These are phyloP conservation scores for Hypholoma sublateritium DNA, from an alignment of 768 basidiomycete genomes.

Conservation along the genomic window DNA sequence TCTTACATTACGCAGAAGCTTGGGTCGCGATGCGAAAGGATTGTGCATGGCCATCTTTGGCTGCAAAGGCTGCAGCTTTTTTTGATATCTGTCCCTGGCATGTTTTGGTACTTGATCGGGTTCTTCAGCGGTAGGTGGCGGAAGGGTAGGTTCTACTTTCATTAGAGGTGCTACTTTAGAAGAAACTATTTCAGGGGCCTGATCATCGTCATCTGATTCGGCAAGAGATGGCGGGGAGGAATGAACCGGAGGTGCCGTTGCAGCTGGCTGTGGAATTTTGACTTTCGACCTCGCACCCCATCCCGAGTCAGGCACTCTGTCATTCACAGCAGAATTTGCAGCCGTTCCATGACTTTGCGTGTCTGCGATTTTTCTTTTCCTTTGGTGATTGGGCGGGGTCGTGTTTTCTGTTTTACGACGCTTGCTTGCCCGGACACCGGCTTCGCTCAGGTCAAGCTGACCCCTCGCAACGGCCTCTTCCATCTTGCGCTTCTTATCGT, in stretches of 20 bases:
- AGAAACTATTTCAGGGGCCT: conserved; percentile 58
- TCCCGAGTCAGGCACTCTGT: conserved; percentile 9
- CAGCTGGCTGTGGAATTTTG: not conserved
- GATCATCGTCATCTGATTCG: conserved; percentile 29
- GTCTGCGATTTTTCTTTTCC: not conserved
- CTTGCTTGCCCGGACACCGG: conserved; percentile 42
- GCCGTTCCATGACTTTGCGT: not conserved
- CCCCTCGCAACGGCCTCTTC: conserved; percentile 82
- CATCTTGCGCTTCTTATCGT: conserved; percentile 79
- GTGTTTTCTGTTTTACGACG: conserved; percentile 16
- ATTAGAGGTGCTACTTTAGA: conserved; percentile 38
- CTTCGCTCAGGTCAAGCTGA: conserved; percentile 56
- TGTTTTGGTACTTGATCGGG: not conserved
- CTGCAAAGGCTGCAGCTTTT: conserved; percentile 21
- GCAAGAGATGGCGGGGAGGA: not conserved
- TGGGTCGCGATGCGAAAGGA: conserved; percentile 66
- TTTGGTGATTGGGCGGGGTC: not conserved
- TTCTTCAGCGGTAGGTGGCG: not conserved
- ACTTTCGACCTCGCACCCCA: conserved; percentile 5
- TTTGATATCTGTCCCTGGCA: conserved; percentile 19
- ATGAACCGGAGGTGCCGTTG: not conserved
- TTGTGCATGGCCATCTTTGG: conserved; percentile 56
- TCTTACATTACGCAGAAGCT: conserved; percentile 77
- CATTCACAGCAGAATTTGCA: not conserved
- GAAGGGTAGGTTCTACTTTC: not conserved